Base-by-base conservation (phyloP, 139 green algal genomes). In the Microglena sp. region DNA sequence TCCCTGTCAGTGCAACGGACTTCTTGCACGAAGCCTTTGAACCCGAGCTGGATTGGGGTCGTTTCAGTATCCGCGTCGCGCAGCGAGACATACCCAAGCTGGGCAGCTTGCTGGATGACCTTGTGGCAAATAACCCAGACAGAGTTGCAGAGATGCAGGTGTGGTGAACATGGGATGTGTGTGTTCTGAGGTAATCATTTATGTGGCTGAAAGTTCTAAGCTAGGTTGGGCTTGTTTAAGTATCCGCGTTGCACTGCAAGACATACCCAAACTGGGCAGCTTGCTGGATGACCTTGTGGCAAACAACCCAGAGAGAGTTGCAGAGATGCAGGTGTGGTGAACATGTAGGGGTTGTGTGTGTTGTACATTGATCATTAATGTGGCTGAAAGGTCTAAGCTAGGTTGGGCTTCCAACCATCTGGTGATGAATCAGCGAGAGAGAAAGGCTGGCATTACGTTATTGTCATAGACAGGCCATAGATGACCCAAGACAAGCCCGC, bases 1-100 rank as follows among this genome's bases (percentile, higher is more conserved):
- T 79, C 5, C 73, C 73, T 30, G 68, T 79, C 5, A 40, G 36
- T 0, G 73, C 73, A 24, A 79, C 73, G 0, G 73, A 79, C 64
- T 72, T 79, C 44, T 50, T 79, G 63, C 73, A 72, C 36, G 73
- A 79, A 59, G 73, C 73, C 4, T 79, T 79, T 55, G 73, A 79
- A 59, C 73, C 73, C 0, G 73, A 79, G 64, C 56, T 79, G 63
- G 62, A 73, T 50, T 79, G 73, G 73, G 44, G 35, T 1, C 57
- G 26, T n/a, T 72, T 72, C 62, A 57, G 66, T 6, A 45, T 72
- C 1, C 40, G 44, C 1, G 44, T 72, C 8, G n/a, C 66, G 3
- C 66, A 72, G 57, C 24, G 31, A 1, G 45, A 72, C n/a, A 72
- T 72, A 18, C 57, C 66, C 28, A 33, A 55, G 44, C 57, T 72